Percentiles rank a stretch among this genome's conserved stretches.
phyloP scores from a whole-genome alignment of 768 basidiomycete species.

The Boletus eberwhitei region DNA sequence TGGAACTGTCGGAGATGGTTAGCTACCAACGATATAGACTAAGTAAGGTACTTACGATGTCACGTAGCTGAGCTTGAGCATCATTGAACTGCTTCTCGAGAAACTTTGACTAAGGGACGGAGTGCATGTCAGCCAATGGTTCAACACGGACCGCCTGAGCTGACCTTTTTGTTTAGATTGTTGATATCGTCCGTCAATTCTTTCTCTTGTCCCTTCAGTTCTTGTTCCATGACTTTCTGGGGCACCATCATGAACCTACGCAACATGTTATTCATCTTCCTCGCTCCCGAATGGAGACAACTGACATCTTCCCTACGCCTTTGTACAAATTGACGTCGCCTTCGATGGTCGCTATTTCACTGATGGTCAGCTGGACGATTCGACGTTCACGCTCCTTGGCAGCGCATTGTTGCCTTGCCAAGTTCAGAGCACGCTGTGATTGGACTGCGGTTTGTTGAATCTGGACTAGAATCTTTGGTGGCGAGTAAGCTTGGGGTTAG shows the following conservation, averaged over 20 bases:
- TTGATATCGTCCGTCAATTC: conserved; percentile 80
- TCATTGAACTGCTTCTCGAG: conserved; percentile 93
- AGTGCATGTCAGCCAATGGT: background rate
- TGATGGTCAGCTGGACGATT: conserved; percentile 84
- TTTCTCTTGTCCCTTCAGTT: conserved; percentile 75
- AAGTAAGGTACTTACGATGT: conserved; percentile 57
- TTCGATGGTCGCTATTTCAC: conserved; percentile 71
- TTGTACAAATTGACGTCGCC: conserved; percentile 83
- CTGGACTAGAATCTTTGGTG: conserved; percentile 77
- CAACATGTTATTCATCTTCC: background rate
- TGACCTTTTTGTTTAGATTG: conserved; percentile 82
- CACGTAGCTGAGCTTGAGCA: conserved; percentile 80
- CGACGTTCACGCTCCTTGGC: conserved; percentile 86
- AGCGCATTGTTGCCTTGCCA: conserved; percentile 71
- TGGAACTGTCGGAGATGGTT: conserved; percentile 24
- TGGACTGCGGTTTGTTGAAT: conserved; percentile 89
- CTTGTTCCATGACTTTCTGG: conserved; percentile 70
- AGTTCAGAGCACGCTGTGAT: conserved; percentile 73
- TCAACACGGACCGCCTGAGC: background rate
- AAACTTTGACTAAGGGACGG: conserved; percentile 69
- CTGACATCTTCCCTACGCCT: conserved; percentile 93
- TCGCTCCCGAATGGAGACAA: background rate
- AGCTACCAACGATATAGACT: background rate
- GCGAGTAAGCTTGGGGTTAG: conserved; percentile 15
- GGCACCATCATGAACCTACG: conserved; percentile 89